Evolutionary conservation across 2,329 filamentous ascomycete species (phyloP).

Genomic region (Xylaria sp.): DNA sequence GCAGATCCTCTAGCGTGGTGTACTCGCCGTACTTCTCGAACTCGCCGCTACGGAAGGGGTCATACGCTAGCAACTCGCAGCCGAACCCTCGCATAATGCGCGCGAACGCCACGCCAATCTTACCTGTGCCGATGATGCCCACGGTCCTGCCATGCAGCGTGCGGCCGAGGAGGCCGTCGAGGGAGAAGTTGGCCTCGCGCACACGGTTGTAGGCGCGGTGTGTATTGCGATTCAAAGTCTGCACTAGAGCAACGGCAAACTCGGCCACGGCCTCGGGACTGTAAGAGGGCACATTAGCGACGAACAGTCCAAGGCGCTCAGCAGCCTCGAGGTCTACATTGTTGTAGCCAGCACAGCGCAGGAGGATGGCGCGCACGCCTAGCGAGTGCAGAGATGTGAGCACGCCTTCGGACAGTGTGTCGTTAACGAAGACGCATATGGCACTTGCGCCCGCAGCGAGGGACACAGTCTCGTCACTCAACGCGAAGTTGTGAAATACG

Average conservation of each 20-base stretch:
- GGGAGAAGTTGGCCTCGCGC: constrained; percentile 73
- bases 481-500: constrained; percentile 67
- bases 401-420: constrained; percentile 62
- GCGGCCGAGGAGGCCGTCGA: constrained; percentile 70
- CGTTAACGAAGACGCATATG: constrained; percentile 76
- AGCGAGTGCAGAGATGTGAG: constrained; percentile 59
- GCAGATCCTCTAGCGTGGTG: constrained; percentile 62
- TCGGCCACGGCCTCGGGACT: constrained; percentile 76
- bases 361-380: constrained; percentile 68
- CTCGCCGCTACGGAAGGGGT: constrained; percentile 63
- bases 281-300: constrained; percentile 74
- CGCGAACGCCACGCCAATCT: constrained; percentile 71
- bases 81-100: constrained; percentile 73
- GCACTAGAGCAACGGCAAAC: constrained; percentile 73
- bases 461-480: constrained; percentile 64
- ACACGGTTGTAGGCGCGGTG: constrained; percentile 75
- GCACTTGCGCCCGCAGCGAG: constrained; percentile 64
- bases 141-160: constrained; percentile 73
- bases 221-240: constrained; percentile 74
- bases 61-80: constrained; percentile 69
- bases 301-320: constrained; percentile 64
- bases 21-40: constrained; percentile 64
- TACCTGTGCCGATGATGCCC: constrained; percentile 72
- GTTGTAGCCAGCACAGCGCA: constrained; percentile 76
- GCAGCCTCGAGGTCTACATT: constrained; percentile 70